Evolutionary conservation across 345 rosid species (phyloP).

Genomic region (Erysimum cheiranthoides): DNA sequence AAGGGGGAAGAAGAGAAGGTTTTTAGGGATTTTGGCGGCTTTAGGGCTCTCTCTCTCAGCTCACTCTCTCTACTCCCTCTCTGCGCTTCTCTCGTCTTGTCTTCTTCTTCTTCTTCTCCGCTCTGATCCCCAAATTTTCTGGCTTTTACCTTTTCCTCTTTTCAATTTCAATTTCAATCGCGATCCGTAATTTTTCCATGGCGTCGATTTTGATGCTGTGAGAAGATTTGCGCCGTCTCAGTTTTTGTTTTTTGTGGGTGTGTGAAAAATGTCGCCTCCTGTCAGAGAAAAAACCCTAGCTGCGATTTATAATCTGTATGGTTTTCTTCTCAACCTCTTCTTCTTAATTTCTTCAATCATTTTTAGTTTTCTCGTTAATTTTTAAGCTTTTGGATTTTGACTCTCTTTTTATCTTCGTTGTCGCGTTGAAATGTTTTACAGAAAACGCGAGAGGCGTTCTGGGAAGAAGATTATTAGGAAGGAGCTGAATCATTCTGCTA

Average conservation of each 20-base stretch:
- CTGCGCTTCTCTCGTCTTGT: not conserved
- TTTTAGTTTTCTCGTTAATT: not conserved
- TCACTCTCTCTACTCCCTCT: not conserved
- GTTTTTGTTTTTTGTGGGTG: not conserved
- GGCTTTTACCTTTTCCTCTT: not conserved
- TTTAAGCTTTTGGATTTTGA: not conserved
- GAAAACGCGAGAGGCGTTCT: conserved; percentile 22
- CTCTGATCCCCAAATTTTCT: conserved; percentile 32
- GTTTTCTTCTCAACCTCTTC: too few species aligned
- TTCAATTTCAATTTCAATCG: not conserved
- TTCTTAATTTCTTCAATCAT: not conserved
- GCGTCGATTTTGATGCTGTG: conserved; percentile 31
- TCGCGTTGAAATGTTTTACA: conserved; percentile 4
- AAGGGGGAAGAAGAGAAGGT: conserved; percentile 33
- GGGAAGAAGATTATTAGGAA: conserved; percentile 52
- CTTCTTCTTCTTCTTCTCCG: conserved; percentile 12
- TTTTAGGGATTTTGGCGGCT: conserved; percentile 46
- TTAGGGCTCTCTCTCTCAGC: conserved; percentile 31
- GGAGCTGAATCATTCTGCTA: conserved; percentile 49
- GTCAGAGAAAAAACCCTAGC: conserved; percentile 39
- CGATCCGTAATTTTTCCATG: conserved; percentile 6
- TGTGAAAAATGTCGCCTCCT: conserved; percentile 18
- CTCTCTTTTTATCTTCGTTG: not conserved
- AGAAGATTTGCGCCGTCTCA: conserved; percentile 16
- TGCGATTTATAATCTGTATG: conserved; percentile 18